phyloP scores from a whole-genome alignment of 1,284 basidiomycete species.

The Flammula alnicola region DNA sequence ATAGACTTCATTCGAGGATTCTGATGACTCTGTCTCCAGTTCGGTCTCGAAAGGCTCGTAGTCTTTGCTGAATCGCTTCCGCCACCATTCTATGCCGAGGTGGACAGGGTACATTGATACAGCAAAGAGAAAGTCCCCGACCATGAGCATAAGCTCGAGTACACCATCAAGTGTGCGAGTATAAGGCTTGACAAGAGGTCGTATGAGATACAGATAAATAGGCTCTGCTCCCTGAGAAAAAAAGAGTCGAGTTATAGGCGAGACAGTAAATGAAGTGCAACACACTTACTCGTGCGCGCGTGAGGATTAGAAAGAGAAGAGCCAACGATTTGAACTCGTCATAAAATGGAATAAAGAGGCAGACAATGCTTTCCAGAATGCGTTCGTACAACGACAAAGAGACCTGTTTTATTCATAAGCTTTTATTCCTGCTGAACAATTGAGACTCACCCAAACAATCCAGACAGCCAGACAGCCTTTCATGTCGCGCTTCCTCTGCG shows the following conservation, averaged over 20 bases:
- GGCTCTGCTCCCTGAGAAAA: slow-evolving; percentile 73
- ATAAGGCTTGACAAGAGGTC: slow-evolving; percentile 74
- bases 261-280: slow-evolving; percentile 8
- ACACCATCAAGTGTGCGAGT: slow-evolving; percentile 60
- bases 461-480: slow-evolving; percentile 82
- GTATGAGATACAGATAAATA: slow-evolving; percentile 73
- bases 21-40: slow-evolving; percentile 22
- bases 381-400: slow-evolving; percentile 69
- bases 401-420: slow-evolving; percentile 44
- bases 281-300: slow-evolving; percentile 68
- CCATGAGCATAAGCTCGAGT: slow-evolving; percentile 58
- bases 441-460: slow-evolving; percentile 75
- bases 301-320: slow-evolving; percentile 72
- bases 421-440: not conserved
- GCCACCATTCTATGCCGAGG: slow-evolving; percentile 49
- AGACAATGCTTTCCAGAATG: slow-evolving; percentile 61
- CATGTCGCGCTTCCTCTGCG: slow-evolving; percentile 79
- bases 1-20: slow-evolving; percentile 23
- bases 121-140: slow-evolving; percentile 69
- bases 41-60: slow-evolving; percentile 20
- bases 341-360: slow-evolving; percentile 78
- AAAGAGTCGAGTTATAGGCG: slow-evolving; percentile 16
- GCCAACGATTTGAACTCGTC: slow-evolving; percentile 74
- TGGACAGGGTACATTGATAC: slow-evolving; percentile 58
- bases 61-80: slow-evolving; percentile 24